Evolutionary conservation across 2,329 filamentous ascomycete species (phyloP).

Genomic region (Colletotrichum sansevieriae): DNA sequence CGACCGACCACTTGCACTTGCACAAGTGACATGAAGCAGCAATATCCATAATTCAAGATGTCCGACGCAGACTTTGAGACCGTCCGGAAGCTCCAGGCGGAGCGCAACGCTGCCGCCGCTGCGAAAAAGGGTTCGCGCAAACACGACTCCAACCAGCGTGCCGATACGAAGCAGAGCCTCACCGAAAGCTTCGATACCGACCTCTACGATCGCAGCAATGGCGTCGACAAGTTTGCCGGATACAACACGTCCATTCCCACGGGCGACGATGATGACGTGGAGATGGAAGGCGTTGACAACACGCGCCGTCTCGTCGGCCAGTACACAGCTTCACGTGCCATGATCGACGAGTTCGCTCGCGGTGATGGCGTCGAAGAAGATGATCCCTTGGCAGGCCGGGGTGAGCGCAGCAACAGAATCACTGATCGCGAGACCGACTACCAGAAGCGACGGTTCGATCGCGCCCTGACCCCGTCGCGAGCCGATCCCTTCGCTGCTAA

Average conservation of each 20-base stretch:
- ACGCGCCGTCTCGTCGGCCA: slow-evolving; percentile 89
- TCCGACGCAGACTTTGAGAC: slow-evolving; percentile 88
- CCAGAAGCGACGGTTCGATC: slow-evolving; percentile 94
- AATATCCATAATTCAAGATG: slow-evolving; percentile 62
- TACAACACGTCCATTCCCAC: slow-evolving; percentile 92
- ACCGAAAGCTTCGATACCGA: slow-evolving; percentile 90
- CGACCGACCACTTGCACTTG: slow-evolving; percentile 40
- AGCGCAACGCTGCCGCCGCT: slow-evolving; percentile 86
- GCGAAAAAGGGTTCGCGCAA: slow-evolving; percentile 85
- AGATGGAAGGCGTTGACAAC: slow-evolving; percentile 80
- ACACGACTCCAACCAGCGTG: slow-evolving; percentile 86
- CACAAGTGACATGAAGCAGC: slow-evolving; percentile 52
- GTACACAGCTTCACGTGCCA: slow-evolving; percentile 91
- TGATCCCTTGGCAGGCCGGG: slow-evolving; percentile 84
- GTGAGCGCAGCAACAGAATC: slow-evolving; percentile 91
- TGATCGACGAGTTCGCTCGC: slow-evolving; percentile 93
- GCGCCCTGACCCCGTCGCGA: slow-evolving; percentile 85
- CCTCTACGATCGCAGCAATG: slow-evolving; percentile 84
- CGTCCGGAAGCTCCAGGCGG: slow-evolving; percentile 89
- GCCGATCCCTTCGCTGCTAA: slow-evolving; percentile 88
- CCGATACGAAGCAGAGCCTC: slow-evolving; percentile 92
- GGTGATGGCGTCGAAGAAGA: slow-evolving; percentile 91
- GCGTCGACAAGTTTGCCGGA: slow-evolving; percentile 84
- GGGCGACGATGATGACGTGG: slow-evolving; percentile 81
- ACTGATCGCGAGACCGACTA: slow-evolving; percentile 96